Conservation (phyloP, 305 asterid genomes). For the Caryopteris hybrid region DNA sequence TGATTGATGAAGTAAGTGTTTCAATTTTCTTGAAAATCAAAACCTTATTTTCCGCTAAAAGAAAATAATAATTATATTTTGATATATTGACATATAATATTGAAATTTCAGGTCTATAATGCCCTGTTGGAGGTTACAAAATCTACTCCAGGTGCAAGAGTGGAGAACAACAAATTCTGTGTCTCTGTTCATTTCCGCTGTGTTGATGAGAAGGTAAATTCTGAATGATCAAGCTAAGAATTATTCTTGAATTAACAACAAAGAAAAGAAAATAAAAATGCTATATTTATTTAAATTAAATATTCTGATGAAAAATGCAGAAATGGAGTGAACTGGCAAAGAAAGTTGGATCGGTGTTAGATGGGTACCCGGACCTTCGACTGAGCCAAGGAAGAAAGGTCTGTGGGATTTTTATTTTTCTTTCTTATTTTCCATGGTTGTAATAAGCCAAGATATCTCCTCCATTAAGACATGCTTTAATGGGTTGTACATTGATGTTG, state of each 20-base stretch:
- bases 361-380: conserved; percentile 75
- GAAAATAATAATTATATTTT: neutral
- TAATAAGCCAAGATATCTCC: neutral
- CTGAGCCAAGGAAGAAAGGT: conserved; percentile 86
- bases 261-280: no score
- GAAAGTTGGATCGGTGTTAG: conserved; percentile 62
- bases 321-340: conserved; percentile 81
- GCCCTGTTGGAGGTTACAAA: conserved; percentile 57
- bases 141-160: conserved; percentile 65
- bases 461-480: neutral
- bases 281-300: neutral
- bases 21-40: neutral
- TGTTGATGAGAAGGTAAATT: conserved; percentile 79
- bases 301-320: conserved; percentile 32
- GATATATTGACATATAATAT: neutral
- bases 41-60: neutral
- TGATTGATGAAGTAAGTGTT: conserved; percentile 62
- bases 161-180: conserved; percentile 90
- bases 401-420: neutral
- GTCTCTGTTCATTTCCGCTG: conserved; percentile 86
- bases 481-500: neutral
- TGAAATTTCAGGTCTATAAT: conserved; percentile 49
- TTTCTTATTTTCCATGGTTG: neutral
- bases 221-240: neutral
- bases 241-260: neutral